Evolutionary conservation across 2,329 filamentous ascomycete species (phyloP), one percentile per base, ranked within the genome.

Genomic region (Tolypocladium nubicola): DNA sequence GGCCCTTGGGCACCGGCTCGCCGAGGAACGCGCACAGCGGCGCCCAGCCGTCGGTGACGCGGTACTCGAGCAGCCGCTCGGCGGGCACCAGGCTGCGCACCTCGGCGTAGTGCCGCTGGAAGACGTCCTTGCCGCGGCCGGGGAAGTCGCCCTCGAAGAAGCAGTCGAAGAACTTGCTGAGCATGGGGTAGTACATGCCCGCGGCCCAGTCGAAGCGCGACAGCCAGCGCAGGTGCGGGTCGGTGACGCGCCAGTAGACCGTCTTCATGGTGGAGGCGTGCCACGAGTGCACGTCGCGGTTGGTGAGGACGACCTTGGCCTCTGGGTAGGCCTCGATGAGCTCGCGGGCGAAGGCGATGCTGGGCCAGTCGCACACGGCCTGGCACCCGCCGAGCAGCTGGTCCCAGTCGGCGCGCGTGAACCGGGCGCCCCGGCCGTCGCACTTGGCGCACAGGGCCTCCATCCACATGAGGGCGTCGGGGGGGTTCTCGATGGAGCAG

Each of bases 301-400:
- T 85, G 16, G 84, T 86, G 61, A 89, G 74, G 53, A 90, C 79
- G 56, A 89, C 81, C 71, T 89, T 89, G 58, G 86, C 86, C 57
- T 88, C 83, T 1, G 86, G 86, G 67, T 89, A 89, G 19, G 84
- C 83, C 65, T 85, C 81, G 61, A 88, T 85, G 60, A 89, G 76
- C 68, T 89, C 86, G 68, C 84, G 80, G 56, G 83, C 82, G 65
- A 89, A 89, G 49, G 82, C 81, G 50, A 84, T 81, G 30, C 83
- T 81, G 10, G 85, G 85, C 81, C 81, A 86, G 75, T 88, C 86
- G 69, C 83, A 86, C 21, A 88, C 83, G 49, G 84, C 84, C 71
- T 82, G 82, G 67, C 82, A 83, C 69, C 85, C 79, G 54, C 84
- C 83, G 59, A 88, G 75, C 13, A 89, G 77, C 69, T 85, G 79